phyloP scores from a whole-genome alignment of 352 stramenopile species.

The Lagenidium giganteum region DNA sequence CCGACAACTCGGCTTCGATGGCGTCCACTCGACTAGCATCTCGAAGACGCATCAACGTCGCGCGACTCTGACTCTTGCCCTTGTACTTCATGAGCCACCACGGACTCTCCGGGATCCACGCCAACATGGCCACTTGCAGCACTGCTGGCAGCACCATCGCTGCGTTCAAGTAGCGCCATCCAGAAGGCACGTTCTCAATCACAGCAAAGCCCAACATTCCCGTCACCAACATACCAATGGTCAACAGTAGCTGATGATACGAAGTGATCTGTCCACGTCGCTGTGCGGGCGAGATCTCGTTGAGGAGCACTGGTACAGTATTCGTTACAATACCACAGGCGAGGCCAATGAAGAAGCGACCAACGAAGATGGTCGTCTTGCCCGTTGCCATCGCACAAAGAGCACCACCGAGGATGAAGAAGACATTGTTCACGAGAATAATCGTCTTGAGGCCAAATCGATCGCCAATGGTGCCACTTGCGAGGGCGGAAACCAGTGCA shows the following conservation, averaged over 20 bases:
- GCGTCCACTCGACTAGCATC: slow-evolving; percentile 19
- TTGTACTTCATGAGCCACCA: slow-evolving; percentile 85
- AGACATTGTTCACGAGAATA: slow-evolving; percentile 66
- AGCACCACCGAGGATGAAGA: slow-evolving; percentile 55
- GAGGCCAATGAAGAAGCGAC: slow-evolving; percentile 56
- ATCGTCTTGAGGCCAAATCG: slow-evolving; percentile 57
- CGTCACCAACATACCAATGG: slow-evolving; percentile 80
- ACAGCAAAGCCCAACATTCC: slow-evolving; percentile 74
- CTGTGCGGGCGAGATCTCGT: slow-evolving; percentile 66
- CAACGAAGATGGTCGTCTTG: slow-evolving; percentile 57
- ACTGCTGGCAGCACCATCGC: slow-evolving; percentile 62
- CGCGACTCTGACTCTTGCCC: slow-evolving; percentile 30
- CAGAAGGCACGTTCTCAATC: slow-evolving; percentile 70
- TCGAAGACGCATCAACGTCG: slow-evolving; percentile 36
- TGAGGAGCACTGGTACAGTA: slow-evolving; percentile 78
- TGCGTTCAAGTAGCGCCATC: slow-evolving; percentile 81
- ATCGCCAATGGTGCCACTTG: slow-evolving; percentile 44
- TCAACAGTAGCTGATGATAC: slow-evolving; percentile 85
- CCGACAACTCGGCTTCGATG: slow-evolving; percentile 54
- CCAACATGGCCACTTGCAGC: slow-evolving; percentile 47
- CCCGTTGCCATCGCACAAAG: slow-evolving; percentile 52
- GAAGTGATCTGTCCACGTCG: slow-evolving; percentile 77
- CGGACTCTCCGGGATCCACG: slow-evolving; percentile 80
- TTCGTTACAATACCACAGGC: slow-evolving; percentile 76
- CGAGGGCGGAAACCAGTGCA: slow-evolving; percentile 58